phyloP scores from a whole-genome alignment of 1,284 basidiomycete genomes.

The Cryptococcus sp. region DNA sequence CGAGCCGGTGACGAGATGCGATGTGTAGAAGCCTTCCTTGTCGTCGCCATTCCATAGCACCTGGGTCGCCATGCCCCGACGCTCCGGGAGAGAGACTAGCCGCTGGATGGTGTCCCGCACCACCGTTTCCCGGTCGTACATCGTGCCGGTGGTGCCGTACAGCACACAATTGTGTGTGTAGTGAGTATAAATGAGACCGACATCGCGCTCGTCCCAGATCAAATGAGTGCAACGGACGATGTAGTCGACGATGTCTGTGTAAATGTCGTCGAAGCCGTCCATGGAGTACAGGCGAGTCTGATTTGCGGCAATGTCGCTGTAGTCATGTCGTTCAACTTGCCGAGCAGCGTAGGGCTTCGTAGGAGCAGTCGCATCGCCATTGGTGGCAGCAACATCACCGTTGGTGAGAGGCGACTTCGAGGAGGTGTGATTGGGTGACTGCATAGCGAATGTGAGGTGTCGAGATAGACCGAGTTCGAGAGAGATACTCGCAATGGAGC shows the following conservation, averaged over 20 bases:
- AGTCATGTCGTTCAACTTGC: conserved; percentile 10
- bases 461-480: too few relatives aligned
- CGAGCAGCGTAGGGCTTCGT: too few relatives aligned
- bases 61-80: conserved; percentile 10
- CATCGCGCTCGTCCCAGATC: conserved; percentile 13
- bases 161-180: conserved; percentile 15
- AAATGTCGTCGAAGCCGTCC: conserved; percentile 15
- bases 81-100: conserved; percentile 11
- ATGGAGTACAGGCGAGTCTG: conserved; percentile 7
- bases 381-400: too few relatives aligned
- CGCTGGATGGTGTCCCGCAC: conserved; percentile 12
- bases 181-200: conserved; percentile 12
- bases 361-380: too few relatives aligned
- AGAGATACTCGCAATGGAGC: too few relatives aligned
- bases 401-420: too few relatives aligned
- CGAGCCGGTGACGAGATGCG: conserved; percentile 12
- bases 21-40: conserved; percentile 14
- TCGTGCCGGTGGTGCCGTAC: conserved; percentile 10
- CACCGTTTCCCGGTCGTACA: conserved; percentile 13
- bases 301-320: conserved; percentile 8
- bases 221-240: conserved; percentile 12
- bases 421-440: too few relatives aligned
- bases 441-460: too few relatives aligned
- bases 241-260: conserved; percentile 14
- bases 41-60: conserved; percentile 12